Evolutionary conservation across 2,329 filamentous ascomycete species (phyloP), one percentile per base, ranked within the genome.

Genomic region (Fusarium palustre): DNA sequence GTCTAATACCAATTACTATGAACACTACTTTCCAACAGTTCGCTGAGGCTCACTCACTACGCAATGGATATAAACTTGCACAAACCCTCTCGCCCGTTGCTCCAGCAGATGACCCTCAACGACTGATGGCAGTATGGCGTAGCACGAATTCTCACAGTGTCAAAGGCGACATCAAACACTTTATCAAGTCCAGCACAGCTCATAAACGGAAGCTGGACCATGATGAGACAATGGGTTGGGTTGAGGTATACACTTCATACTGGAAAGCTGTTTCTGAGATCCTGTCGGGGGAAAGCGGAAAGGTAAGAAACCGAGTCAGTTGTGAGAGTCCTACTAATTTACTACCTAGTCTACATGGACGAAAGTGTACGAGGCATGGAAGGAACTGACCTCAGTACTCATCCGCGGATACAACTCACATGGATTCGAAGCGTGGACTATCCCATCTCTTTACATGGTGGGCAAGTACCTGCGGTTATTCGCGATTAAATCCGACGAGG

Each of bases 291-390:
- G 77, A 80, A 36, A 76, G 72, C 48, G 78, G 78, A 60, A 79
- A 80, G 75, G 81, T 83, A 55, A 62, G 73, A 41, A 33, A 25
- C 18, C 12, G 24, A 10, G 20, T 22, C 24, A 28, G 13, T 10
- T 30, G 9, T 18, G 20, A 43, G 46, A 53, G 38, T 15, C 15
- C 42, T n/a, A 38, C 67, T 76, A 55, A 78, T 55, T 6, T 20
- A 31, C n/a, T 12, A 4, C 7, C 9, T 52, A 81, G 79, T 81
- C 88, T n/a, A 88, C 92, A 60, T 97, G 92, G 90, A 86, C 86
- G n/a, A 91, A 87, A 57, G 92, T 94, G 0, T 99, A 97, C 76
- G 91, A 94, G 66, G 83, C 90, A 13, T 98, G 96, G 94, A 97
- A 93, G 76, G 92, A 97, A 41, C 77, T 98, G 66, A 88, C 92